These are phyloP conservation scores for Umbilicus rupestris DNA, from an alignment of 164 flowering plant genomes.

Conservation along the genomic window DNA sequence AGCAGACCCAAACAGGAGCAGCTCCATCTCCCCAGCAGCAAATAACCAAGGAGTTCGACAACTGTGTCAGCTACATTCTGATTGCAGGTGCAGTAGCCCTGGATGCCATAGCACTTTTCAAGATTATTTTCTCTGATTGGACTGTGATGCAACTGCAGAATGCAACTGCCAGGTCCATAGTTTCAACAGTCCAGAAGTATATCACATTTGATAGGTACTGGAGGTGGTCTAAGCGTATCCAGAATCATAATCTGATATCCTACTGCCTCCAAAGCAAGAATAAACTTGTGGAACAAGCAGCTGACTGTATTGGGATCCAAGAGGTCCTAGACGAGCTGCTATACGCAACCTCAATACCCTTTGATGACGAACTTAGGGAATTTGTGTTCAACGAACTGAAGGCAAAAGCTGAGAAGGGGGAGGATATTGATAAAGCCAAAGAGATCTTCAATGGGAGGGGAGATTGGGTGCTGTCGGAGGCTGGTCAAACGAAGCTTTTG, in stretches of 20 bases:
- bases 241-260: slow-evolving; percentile 2
- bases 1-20: not conserved
- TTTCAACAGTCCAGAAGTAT: not conserved
- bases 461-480: slow-evolving; percentile 9
- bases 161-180: not conserved
- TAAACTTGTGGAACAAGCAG: not conserved
- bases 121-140: slow-evolving; percentile 35
- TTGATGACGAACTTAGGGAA: slow-evolving; percentile 4
- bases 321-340: not conserved
- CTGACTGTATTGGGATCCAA: not conserved
- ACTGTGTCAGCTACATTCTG: slow-evolving; percentile 29
- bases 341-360: not conserved
- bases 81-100: slow-evolving; percentile 32
- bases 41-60: slow-evolving; percentile 14
- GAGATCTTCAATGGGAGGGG: slow-evolving; percentile 11
- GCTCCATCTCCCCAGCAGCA: slow-evolving; percentile 7
- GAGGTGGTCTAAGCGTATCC: not conserved
- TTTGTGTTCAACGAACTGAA: slow-evolving; percentile 17
- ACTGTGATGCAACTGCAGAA: slow-evolving; percentile 10
- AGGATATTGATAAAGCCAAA: slow-evolving; percentile 9
- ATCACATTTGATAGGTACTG: not conserved
- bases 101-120: slow-evolving; percentile 23
- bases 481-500: not conserved
- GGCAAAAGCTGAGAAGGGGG: not conserved
- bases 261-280: not conserved